Evolutionary conservation across 306 rosid genomes (phyloP), one percentile per base, ranked within the genome.

Genomic region (Sesbania bispinosa): DNA sequence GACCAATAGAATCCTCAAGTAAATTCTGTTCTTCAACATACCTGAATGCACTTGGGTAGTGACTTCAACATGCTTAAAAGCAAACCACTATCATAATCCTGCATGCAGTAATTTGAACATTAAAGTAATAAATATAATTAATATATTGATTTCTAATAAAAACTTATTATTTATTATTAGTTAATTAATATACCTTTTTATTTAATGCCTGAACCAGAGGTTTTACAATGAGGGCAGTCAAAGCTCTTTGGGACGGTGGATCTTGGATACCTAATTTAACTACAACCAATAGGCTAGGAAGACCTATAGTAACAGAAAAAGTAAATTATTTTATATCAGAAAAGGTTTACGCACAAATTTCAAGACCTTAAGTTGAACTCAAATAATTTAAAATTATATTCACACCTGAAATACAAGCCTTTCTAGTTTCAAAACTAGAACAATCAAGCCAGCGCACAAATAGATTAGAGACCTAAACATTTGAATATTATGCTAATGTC

Each of bases 361-460:
- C 58, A 53, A 61, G 36, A 33, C 45, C 18, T 29, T 42, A 42
- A 69, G 15, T 10, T 39, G n/a, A 53, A 62, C 50, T 71, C 50
- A 19, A 39, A 35, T 23, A 46, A 33, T 33, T 43, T 45, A 35
- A 35, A 52, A 21, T 9, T 53, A 45, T 14, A 48, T 19, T 54
- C n/a, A n/a, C 39, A 79, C 82, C 82, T 57, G 4, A 33, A 26
- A 55, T 14, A 57, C 69, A 72, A 54, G 63, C 47, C 47, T 19
- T 64, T 61, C 24, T 50, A 58, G 67, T 59, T 45, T 35, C 32
- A 15, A n/a, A 0, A 4, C 47, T 14, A n/a, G 55, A 20, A 36
- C 67, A 24, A 10, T 11, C 18, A 24, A 72, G 9, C 63, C 52
- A 43, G 24, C 29, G 45, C 4, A 1, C 47, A 41, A 72, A 72